Evolutionary conservation across 1,139 yeast species (phyloP), one percentile per base, ranked within the genome.

Genomic region (Suhomyces chickasaworum): DNA sequence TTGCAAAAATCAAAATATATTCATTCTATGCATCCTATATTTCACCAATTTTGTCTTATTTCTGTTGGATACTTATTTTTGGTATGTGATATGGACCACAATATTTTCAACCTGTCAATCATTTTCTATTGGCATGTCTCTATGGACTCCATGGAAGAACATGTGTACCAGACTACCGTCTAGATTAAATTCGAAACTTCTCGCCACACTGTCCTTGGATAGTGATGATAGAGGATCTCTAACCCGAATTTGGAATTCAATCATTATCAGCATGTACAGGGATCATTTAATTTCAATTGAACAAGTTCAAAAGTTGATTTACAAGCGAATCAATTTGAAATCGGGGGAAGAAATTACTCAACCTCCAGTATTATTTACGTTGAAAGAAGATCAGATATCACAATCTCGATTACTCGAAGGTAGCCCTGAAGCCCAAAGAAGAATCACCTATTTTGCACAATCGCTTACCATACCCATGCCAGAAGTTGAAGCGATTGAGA

Each of bases 401-500:
- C 66, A 60, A 9, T 59, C 65, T 27, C 75, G 76, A 18, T 73
- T 74, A 47, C 78, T 81, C 56, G 66, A 68, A 7, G 80, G 69
- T 51, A 83, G 83, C 39, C 78, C 86, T 6, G 96, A 88, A 59
- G 95, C 95, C 0, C 86, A 86, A 58, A 69, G 97, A 55, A 72
- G 97, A 44, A 80, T 89, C 2, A 84, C 95, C 0, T 89, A 86
- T 58, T 89, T 89, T 74, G 96, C 97, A 0, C 96, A 89, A 59
- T 87, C 96, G 0, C 64, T 89, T 40, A 81, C 95, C 0, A 84
- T 90, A 0, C 85, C 93, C 0, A 75, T 89, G 38, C 85, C 89
- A 0, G 91, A 84, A 48, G 86, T 95, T 0, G 67, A 77, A 12
- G 83, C 91, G 0, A 80, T 85, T 1, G 81, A 81, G 45, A 73